Evolutionary conservation across 352 stramenopile genomes (phyloP).

Genomic region (Globisporangium viniferum): DNA sequence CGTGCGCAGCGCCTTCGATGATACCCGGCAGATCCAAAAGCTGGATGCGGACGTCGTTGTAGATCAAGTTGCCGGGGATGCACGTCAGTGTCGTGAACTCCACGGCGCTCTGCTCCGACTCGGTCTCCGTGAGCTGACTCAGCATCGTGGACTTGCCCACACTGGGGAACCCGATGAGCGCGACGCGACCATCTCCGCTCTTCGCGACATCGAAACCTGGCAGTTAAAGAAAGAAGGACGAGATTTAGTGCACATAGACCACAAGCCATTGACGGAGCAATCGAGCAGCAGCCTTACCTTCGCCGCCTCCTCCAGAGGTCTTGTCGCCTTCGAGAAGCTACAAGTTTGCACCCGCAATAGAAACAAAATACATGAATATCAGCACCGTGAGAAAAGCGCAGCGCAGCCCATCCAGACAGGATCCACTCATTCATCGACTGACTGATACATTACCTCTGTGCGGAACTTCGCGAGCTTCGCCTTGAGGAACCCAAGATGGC

Average conservation of each 20-base stretch:
- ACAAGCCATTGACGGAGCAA: background rate
- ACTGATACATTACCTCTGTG: conserved; percentile 72
- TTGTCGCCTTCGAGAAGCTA: conserved; percentile 85
- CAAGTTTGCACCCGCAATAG: background rate
- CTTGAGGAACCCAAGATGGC: conserved; percentile 93
- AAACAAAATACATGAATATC: background rate
- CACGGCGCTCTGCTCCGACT: conserved; percentile 95
- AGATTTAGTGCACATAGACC: background rate
- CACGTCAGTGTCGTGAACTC: conserved; percentile 99
- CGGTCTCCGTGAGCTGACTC: conserved; percentile 94
- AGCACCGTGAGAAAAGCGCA: background rate
- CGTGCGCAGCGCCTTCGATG: conserved; percentile 98
- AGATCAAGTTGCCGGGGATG: conserved; percentile 96
- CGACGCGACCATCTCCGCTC: conserved; percentile 96
- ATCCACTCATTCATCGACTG: background rate
- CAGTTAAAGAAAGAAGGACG: background rate
- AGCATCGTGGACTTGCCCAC: conserved; percentile 88
- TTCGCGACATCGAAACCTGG: conserved; percentile 93
- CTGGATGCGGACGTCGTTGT: conserved; percentile 97
- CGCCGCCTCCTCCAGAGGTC: conserved; percentile 61
- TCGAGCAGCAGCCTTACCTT: conserved; percentile 38
- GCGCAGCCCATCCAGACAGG: background rate
- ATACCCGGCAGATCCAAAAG: conserved; percentile 99
- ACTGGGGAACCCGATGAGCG: conserved; percentile 94
- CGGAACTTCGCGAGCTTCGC: conserved; percentile 98